Base-by-base conservation (phyloP, 2,329 filamentous ascomycete species). In the Clonostachys chloroleuca region DNA sequence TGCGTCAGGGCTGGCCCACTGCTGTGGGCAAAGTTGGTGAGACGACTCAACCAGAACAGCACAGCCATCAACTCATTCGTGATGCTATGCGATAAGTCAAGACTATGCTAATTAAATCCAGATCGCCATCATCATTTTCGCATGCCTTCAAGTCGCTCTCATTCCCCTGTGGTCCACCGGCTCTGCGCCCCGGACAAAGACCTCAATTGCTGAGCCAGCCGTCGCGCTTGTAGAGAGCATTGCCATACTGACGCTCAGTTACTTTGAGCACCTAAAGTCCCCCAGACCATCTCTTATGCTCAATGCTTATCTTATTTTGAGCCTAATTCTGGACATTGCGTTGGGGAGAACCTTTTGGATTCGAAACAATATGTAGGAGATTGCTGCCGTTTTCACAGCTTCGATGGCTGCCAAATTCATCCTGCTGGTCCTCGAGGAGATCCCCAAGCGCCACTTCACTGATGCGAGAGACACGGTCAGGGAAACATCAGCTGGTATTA, bases 301-400 rank as follows among this genome's bases (percentile, higher is more conserved):
- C 13, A 57, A 52, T 40, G 13, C 48, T 7, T 70, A 62, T 40
- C 54, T 70, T 5, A 50, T 66, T 40, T 44, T 59, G 12, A 60
- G 60, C 1, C 51, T 62, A 6, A 42, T 68, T n/a, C 59, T 67
- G 30, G 67, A 70, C 18, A 52, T 62, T 18, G 61, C 63, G 2
- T 53, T 58, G 10, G 51, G 56, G 2, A 51, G 67, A 30, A 68
- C 67, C 0, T 55, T 65, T 2, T 67, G 62, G 57, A 55, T 69
- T 5, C 59, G 65, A 6, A 48, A 48, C 14, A 47, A 47, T 5
- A 49, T 61, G 34, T 13, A 43, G 5, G 33, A 47, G 3, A 53
- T 67, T 24, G 61, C 58, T 2, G 47, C 44, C n/a, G 47, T 67
- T 2, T 63, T 62, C 35, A 57, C 57, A 1, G 49, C 57, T 0